Conservation (phyloP, 2,329 filamentous ascomycete genomes). For the Monilinia fructicola region DNA sequence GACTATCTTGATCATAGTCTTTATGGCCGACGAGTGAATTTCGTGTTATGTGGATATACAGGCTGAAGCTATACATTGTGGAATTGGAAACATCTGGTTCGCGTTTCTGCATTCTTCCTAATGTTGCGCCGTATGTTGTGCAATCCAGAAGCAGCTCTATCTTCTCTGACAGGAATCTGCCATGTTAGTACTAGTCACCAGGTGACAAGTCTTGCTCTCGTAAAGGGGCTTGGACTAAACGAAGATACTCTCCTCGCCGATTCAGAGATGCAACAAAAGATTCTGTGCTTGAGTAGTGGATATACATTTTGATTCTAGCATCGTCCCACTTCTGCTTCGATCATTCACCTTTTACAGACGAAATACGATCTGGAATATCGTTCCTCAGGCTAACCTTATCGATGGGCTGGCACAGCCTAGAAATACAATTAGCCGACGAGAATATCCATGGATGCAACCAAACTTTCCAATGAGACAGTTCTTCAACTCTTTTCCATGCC, state of each 20-base stretch:
- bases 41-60: no score
- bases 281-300: not conserved
- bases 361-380: not conserved
- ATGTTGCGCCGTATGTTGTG: no score
- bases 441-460: conserved; percentile 9
- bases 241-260: not conserved
- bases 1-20: not conserved
- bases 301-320: not conserved
- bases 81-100: no score
- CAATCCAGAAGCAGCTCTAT: no score
- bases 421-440: not conserved
- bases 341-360: not conserved
- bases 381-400: not conserved
- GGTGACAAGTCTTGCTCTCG: not conserved
- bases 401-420: no score
- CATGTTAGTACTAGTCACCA: not conserved
- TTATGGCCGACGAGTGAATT: no score
- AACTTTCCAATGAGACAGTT: not conserved
- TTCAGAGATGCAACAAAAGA: conserved; percentile 7
- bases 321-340: not conserved
- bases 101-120: no score
- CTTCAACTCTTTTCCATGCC: not conserved
- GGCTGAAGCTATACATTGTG: no score
- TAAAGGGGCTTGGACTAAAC: not conserved
- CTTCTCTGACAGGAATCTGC: no score